phyloP scores from a whole-genome alignment of 495 filamentous ascomycete genomes.

The Annulohypoxylon nitens region DNA sequence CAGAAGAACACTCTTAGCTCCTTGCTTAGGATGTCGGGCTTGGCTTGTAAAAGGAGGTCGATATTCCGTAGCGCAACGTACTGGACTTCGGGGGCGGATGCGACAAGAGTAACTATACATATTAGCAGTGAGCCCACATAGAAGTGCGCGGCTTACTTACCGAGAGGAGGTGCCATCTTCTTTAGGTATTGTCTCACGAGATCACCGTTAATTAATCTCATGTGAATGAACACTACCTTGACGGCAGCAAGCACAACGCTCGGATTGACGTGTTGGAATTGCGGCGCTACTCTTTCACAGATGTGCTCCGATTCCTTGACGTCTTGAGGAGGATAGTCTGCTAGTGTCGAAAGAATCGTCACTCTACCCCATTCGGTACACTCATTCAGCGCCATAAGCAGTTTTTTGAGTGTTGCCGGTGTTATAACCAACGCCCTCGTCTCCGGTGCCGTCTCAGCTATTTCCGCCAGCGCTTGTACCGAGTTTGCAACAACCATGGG shows the following conservation, averaged over 20 bases:
- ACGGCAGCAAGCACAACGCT: slow-evolving; percentile 97
- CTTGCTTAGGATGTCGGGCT: slow-evolving; percentile 95
- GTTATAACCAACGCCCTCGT: slow-evolving; percentile 87
- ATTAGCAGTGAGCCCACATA: slow-evolving; percentile 40
- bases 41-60: slow-evolving; percentile 92
- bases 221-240: slow-evolving; percentile 97
- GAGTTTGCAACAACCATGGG: slow-evolving; percentile 99
- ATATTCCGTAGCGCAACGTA: slow-evolving; percentile 98
- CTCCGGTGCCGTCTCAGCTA: slow-evolving; percentile 89
- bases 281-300: slow-evolving; percentile 93
- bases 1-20: slow-evolving; percentile 99
- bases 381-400: slow-evolving; percentile 96
- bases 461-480: slow-evolving; percentile 93
- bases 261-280: slow-evolving; percentile 98
- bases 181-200: slow-evolving; percentile 84
- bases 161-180: slow-evolving; percentile 98
- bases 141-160: slow-evolving; percentile 59
- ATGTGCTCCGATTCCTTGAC: slow-evolving; percentile 98
- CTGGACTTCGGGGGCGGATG: slow-evolving; percentile 95
- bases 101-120: slow-evolving; percentile 86
- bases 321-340: slow-evolving; percentile 87
- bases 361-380: slow-evolving; percentile 99
- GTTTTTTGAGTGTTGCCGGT: slow-evolving; percentile 85
- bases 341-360: slow-evolving; percentile 89
- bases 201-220: slow-evolving; percentile 84